Conservation (phyloP, 768 basidiomycete genomes). For the Lactarius indigo region DNA sequence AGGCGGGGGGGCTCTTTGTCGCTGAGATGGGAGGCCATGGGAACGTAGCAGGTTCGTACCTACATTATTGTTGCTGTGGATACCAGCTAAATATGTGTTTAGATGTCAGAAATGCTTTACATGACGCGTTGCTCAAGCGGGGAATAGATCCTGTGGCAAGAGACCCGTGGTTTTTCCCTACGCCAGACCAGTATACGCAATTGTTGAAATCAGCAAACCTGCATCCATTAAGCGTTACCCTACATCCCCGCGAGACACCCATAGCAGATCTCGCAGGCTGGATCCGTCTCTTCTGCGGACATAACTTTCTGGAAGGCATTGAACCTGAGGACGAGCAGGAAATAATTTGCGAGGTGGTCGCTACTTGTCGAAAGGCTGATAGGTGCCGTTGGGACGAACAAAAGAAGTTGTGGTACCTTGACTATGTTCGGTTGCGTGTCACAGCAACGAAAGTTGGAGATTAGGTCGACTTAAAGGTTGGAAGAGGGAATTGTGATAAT, state of each 20-base stretch:
- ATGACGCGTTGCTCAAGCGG: conserved; percentile 46
- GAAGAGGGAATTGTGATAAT: not conserved
- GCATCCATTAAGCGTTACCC: conserved; percentile 8
- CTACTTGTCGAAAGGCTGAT: conserved; percentile 8
- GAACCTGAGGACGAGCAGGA: conserved; percentile 6
- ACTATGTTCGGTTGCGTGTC: conserved; percentile 23
- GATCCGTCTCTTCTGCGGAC: conserved; percentile 18
- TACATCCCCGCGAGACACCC: conserved; percentile 17
- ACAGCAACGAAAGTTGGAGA: conserved; percentile 7
- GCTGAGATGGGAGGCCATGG: conserved; percentile 77
- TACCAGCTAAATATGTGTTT: not conserved
- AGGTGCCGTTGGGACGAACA: conserved; percentile 13
- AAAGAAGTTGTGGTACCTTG: conserved; percentile 11
- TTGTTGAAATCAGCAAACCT: conserved; percentile 12
- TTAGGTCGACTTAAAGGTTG: not conserved
- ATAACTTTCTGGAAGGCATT: conserved; percentile 18
- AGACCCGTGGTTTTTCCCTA: conserved; percentile 89
- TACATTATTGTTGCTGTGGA: conserved; percentile 6
- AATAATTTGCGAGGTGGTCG: conserved; percentile 15
- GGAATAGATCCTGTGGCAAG: conserved; percentile 55
- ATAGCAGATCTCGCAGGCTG: conserved; percentile 17
- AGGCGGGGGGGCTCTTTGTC: conserved; percentile 66
- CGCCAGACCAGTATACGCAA: conserved; percentile 52
- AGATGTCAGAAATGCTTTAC: conserved; percentile 61
- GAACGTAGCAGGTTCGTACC: conserved; percentile 57